Percentiles rank a stretch among this genome's conserved stretches.
These are phyloP conservation scores for Dryas octopetala DNA, from an alignment of 306 rosid genomes.

Conservation along the genomic window DNA sequence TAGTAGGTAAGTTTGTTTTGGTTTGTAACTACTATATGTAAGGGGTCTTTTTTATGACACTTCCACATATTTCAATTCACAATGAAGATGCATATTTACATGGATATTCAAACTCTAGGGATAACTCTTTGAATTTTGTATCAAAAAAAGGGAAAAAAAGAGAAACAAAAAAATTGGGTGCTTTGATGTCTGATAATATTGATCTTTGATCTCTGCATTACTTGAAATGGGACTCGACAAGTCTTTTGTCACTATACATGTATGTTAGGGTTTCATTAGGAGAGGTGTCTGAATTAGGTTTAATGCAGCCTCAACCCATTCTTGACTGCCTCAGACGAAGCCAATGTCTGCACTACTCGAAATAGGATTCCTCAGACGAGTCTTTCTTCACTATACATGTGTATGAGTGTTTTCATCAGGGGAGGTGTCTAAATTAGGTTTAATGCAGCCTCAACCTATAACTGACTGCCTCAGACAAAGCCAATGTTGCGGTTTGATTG, in stretches of 20 bases:
- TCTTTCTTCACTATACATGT: not conserved
- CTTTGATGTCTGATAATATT: not conserved
- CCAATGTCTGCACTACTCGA: not conserved
- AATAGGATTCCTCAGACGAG: not conserved
- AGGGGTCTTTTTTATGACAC: not conserved
- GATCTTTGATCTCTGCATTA: not conserved
- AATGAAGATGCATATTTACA: not conserved
- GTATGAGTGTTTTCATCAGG: not conserved
- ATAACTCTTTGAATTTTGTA: not conserved
- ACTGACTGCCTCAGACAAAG: not conserved
- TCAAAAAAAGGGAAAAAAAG: not conserved
- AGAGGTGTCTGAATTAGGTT: not conserved
- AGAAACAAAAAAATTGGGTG: not conserved
- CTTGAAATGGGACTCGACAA: not conserved
- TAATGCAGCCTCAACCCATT: not conserved
- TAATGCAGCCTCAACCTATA: not conserved
- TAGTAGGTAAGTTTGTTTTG: constrained; percentile 53
- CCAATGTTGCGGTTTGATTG: not conserved
- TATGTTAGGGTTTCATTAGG: not conserved
- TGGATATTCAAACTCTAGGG: not conserved
- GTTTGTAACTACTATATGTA: not conserved
- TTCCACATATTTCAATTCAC: not conserved
- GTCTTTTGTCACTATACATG: not conserved
- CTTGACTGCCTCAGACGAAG: not conserved
- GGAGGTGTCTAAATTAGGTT: not conserved